phyloP scores from a whole-genome alignment of 78 protist genomes.

The Diacronema lutheri region DNA sequence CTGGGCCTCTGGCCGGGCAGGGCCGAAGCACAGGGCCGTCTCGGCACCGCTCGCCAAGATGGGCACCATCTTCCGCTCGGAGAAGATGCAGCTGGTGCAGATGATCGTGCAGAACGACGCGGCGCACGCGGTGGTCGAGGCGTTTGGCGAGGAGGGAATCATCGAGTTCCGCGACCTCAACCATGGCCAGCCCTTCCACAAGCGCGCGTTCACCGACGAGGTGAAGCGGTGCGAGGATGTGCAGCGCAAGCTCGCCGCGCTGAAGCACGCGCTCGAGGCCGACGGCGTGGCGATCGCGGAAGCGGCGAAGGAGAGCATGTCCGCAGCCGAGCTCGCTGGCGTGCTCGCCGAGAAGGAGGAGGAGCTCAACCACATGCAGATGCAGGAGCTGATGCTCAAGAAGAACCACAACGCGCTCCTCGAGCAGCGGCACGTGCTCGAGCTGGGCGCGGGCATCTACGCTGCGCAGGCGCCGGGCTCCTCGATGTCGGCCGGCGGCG shows the following conservation, averaged over 20 bases:
- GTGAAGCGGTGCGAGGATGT: neutral
- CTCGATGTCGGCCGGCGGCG: no score
- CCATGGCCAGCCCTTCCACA: neutral
- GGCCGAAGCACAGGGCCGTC: no score
- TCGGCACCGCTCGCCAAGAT: no score
- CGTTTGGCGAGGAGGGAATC: neutral
- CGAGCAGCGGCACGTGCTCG: neutral
- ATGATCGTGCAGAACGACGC: neutral
- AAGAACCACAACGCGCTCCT: neutral
- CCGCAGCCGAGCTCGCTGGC: no score
- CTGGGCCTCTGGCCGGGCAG: no score
- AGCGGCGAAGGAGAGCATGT: no score
- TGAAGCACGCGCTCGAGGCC: no score
- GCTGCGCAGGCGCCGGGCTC: neutral
- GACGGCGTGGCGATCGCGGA: no score
- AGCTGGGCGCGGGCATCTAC: neutral
- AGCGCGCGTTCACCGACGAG: neutral
- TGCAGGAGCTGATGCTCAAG: neutral
- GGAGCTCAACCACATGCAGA: neutral
- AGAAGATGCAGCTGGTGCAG: conserved; percentile 22
- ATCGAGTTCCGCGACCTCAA: conserved; percentile 7
- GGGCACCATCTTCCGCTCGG: neutral
- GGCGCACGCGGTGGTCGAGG: neutral
- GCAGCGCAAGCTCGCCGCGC: neutral
- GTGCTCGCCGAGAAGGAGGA: neutral